phyloP scores from a whole-genome alignment of 1,139 yeast species.

The Kodamaea plutei region DNA sequence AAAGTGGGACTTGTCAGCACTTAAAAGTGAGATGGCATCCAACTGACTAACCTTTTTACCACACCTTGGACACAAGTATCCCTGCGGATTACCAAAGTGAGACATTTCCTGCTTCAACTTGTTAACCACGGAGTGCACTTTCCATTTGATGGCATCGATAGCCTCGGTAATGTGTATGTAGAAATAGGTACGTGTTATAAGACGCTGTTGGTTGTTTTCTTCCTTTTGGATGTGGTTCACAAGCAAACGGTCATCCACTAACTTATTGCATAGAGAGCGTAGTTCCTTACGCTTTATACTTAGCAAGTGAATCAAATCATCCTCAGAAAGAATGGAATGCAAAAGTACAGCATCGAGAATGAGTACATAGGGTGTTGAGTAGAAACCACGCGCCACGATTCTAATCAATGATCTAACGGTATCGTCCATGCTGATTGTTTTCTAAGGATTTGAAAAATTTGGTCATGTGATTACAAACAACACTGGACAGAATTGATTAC shows the following conservation, averaged over 20 bases:
- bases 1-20: constrained; percentile 77
- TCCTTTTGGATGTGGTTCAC: constrained; percentile 74
- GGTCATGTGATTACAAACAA: not conserved
- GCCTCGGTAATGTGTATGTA: constrained; percentile 90
- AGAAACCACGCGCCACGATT: constrained; percentile 83
- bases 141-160: constrained; percentile 94
- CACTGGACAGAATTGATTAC: too few species aligned
- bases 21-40: constrained; percentile 79
- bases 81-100: constrained; percentile 85
- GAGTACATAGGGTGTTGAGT: constrained; percentile 76
- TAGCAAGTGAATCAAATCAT: constrained; percentile 74
- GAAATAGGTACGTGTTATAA: constrained; percentile 72
- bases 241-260: constrained; percentile 77
- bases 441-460: not conserved
- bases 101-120: constrained; percentile 75
- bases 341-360: constrained; percentile 85
- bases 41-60: constrained; percentile 74
- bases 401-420: constrained; percentile 39
- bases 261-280: constrained; percentile 72
- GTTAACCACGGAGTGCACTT: constrained; percentile 82
- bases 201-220: constrained; percentile 65
- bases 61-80: constrained; percentile 87
- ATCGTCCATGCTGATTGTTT: constrained; percentile 31
- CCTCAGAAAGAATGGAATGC: constrained; percentile 93
- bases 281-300: constrained; percentile 86